phyloP scores from a whole-genome alignment of 2,329 filamentous ascomycete genomes.

The Emmonsiellopsis sp. region DNA sequence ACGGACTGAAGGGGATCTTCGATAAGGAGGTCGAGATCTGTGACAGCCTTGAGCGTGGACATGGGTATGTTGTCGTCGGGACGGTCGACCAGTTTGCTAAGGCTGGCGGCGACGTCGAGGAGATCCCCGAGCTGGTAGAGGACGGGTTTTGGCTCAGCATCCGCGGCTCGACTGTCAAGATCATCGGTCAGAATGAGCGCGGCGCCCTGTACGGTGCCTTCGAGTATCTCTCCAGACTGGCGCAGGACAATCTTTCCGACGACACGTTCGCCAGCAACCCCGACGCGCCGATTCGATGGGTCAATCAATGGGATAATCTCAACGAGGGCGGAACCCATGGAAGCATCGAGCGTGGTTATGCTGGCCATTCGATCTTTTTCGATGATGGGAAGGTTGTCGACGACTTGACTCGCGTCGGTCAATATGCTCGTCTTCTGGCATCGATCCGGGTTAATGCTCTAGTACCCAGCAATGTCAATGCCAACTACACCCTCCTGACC shows the following conservation, averaged over 20 bases:
- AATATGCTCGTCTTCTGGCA: slow-evolving; percentile 58
- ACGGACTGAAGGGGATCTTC: slow-evolving; percentile 49
- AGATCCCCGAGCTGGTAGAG: slow-evolving; percentile 20
- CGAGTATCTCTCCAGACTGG: slow-evolving; percentile 57
- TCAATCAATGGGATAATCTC: slow-evolving; percentile 66
- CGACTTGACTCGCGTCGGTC: slow-evolving; percentile 49
- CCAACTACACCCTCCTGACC: slow-evolving; percentile 49
- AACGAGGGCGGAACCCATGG: slow-evolving; percentile 34
- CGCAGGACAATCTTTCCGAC: slow-evolving; percentile 45
- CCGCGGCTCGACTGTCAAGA: slow-evolving; percentile 39
- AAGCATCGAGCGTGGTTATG: slow-evolving; percentile 60
- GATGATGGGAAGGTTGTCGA: slow-evolving; percentile 44
- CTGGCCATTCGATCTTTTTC: slow-evolving; percentile 61
- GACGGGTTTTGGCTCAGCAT: slow-evolving; percentile 52
- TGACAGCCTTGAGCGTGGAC: slow-evolving; percentile 13
- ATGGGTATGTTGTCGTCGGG: slow-evolving; percentile 20
- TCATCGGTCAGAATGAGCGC: slow-evolving; percentile 56
- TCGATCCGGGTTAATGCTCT: slow-evolving; percentile 59
- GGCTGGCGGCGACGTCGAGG: slow-evolving; percentile 12
- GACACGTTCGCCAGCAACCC: slow-evolving; percentile 46
- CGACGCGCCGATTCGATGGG: slow-evolving; percentile 55
- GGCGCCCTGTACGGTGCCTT: slow-evolving; percentile 61
- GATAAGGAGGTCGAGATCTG: slow-evolving; percentile 35
- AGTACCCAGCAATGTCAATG: slow-evolving; percentile 64
- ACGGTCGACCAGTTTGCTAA: slow-evolving; percentile 23